Percentiles rank a stretch among this genome's conserved stretches.
Evolutionary conservation across 306 rosid species (phyloP).

Genomic region (Elaeagnus macrophylla): DNA sequence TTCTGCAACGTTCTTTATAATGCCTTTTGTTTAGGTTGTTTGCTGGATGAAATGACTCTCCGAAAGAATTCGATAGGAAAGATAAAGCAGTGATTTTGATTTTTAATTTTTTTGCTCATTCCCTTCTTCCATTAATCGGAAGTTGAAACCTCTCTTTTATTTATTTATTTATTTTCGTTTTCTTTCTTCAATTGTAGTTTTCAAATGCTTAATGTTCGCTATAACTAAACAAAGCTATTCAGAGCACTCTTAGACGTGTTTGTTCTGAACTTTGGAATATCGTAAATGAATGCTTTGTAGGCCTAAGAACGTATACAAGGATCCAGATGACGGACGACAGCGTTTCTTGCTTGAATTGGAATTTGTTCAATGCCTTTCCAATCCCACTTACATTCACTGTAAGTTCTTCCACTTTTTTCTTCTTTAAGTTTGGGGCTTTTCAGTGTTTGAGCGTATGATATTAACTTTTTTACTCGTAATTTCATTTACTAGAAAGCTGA

Average conservation of each 20-base stretch:
- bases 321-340: conserved; percentile 90
- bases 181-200: neutral
- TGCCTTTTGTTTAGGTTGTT: too few species aligned
- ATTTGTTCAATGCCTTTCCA: conserved; percentile 86
- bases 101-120: too few species aligned
- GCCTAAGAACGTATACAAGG: conserved; percentile 61
- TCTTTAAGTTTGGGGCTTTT: neutral
- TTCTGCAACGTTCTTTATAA: neutral
- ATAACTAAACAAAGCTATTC: neutral
- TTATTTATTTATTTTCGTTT: too few species aligned
- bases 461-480: neutral
- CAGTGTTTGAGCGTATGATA: neutral
- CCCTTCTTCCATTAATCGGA: too few species aligned
- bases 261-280: neutral
- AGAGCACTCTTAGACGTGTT: neutral
- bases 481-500: neutral
- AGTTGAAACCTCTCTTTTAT: neutral
- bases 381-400: conserved; percentile 95
- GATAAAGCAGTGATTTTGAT: too few species aligned
- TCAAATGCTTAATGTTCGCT: neutral
- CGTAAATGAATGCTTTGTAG: conserved; percentile 25
- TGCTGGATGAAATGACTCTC: too few species aligned
- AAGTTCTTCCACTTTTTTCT: conserved; percentile 16
- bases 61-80: too few species aligned
- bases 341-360: conserved; percentile 90